Base-by-base conservation (phyloP, 176 grass and related monocot genomes). In the Triticum timopheevii region DNA sequence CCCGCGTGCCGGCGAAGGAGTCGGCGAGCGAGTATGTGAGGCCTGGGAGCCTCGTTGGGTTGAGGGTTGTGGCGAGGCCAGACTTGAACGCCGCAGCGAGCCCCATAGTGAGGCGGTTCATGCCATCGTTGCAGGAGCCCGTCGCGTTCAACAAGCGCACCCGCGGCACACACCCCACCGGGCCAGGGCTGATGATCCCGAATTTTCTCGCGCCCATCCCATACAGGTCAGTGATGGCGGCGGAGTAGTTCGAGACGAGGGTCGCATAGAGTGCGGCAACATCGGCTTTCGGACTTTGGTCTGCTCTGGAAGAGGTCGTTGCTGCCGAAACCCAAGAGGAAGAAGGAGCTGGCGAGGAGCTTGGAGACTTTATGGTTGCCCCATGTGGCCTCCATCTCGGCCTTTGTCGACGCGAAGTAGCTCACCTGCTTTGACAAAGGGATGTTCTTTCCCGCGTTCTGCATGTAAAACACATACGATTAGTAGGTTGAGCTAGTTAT, bases 151-250 rank as follows among this genome's bases (percentile, higher is more conserved):
- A 64, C 36, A 82, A 1, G 0, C 90, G 83, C 50, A 79, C 73
- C 0, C 10, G 0, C 4, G 83, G 90, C 10, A 82, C 78, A 34
- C 90, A 92, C 0, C 90, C 87, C 1, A 89, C 30, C 0, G 56
- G 83, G 0, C 87, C 87, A 1, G 89, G 42, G 66, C 83, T 89
- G 15, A 89, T 80, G 67, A 92, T 78, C 25, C 50, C 90, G 0
- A 92, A 66, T 74, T 89, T 92, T 73, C 90, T 82, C 2, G 90
- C 90, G 0, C 90, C 90, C 50, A 89, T 9, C 20, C 12, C 12
- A 31, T 92, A 52, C 82, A 92, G 4, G 13, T 40, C 86, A 4
- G 8, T 81, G 16, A 92, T 27, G 69, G 78, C 54, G 10, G 58
- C 28, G 2, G 65, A 56, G 77, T 83, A 92, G 64, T 89, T 92